Percentiles rank a stretch among this genome's conserved stretches.
These are phyloP conservation scores for Fagopyrum homotropicum DNA, from an alignment of 148 eudicot genomes.

Conservation along the genomic window DNA sequence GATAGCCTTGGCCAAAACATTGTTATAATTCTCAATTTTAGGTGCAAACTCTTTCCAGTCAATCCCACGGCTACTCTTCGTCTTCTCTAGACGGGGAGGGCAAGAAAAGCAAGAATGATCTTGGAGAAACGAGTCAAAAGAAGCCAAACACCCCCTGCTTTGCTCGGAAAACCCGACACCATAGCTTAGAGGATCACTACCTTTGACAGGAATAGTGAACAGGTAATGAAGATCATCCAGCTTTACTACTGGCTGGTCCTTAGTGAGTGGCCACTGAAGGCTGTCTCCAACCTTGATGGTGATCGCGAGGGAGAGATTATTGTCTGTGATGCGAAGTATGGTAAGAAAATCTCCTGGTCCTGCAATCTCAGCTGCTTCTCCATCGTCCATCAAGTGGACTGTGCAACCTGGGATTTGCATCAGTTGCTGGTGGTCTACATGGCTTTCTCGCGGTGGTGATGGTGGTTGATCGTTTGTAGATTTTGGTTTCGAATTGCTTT, in stretches of 20 bases:
- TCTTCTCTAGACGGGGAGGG: conserved; percentile 25
- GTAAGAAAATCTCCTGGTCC: conserved; percentile 43
- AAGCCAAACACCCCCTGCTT: conserved; percentile 26
- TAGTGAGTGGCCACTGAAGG: conserved; percentile 91
- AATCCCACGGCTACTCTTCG: conserved; percentile 24
- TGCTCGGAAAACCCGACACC: conserved; percentile 55
- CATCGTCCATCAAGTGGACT: conserved; percentile 67
- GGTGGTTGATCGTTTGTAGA: not conserved
- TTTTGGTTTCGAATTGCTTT: not conserved
- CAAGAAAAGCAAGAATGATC: conserved; percentile 63
- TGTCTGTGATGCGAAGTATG: conserved; percentile 43
- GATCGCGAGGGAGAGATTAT: conserved; percentile 49
- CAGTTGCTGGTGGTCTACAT: conserved; percentile 37
- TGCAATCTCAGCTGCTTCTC: conserved; percentile 63
- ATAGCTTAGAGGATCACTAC: conserved; percentile 63
- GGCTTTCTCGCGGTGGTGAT: conserved; percentile 2
- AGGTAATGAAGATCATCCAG: conserved; percentile 70
- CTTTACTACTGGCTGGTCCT: conserved; percentile 89
- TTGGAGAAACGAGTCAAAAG: conserved; percentile 53
- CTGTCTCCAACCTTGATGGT: conserved; percentile 56
- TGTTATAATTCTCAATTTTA: conserved; percentile 58
- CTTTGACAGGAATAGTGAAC: conserved; percentile 61
- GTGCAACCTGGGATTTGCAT: conserved; percentile 59
- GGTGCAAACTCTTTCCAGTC: conserved; percentile 93
- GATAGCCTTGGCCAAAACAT: conserved; percentile 78